Percentiles rank a stretch among this genome's conserved stretches.
Evolutionary conservation across 371 early-diverging fungal genomes (phyloP).

Genomic region (Circinella umbellata): DNA sequence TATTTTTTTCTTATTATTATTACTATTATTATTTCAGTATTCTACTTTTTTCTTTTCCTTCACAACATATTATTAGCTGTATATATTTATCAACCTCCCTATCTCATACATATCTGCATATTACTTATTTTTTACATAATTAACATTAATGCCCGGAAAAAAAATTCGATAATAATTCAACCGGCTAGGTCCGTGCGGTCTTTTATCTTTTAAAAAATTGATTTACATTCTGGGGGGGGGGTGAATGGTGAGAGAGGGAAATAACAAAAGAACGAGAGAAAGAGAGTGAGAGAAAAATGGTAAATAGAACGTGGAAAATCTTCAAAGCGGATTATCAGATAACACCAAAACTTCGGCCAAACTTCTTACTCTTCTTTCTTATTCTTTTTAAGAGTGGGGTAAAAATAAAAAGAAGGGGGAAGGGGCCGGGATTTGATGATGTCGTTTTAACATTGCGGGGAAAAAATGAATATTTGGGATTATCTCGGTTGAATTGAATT

Average conservation of each 20-base stretch:
- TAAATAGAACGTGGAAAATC: no score
- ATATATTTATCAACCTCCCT: background rate
- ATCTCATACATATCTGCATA: background rate
- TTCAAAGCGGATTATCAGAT: no score
- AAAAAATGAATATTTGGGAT: background rate
- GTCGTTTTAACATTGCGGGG: background rate
- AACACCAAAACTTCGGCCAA: no score
- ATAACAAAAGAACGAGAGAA: background rate
- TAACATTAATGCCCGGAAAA: constrained; percentile 2
- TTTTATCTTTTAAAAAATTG: background rate
- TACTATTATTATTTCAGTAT: background rate
- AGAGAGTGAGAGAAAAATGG: no score
- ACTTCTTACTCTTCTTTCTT: no score
- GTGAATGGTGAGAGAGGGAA: no score
- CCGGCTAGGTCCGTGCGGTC: constrained; percentile 8
- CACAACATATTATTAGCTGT: background rate
- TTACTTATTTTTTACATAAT: constrained; percentile 3
- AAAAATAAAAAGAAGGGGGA: background rate
- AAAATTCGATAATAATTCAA: background rate
- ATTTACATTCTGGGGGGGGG: no score
- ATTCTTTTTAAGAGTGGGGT: constrained; percentile 1
- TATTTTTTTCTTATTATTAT: background rate
- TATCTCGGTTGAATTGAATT: no score
- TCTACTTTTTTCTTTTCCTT: background rate
- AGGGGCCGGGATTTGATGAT: background rate